Conservation (phyloP, 2,329 filamentous ascomycete genomes). For the Colletotrichum navitas region DNA sequence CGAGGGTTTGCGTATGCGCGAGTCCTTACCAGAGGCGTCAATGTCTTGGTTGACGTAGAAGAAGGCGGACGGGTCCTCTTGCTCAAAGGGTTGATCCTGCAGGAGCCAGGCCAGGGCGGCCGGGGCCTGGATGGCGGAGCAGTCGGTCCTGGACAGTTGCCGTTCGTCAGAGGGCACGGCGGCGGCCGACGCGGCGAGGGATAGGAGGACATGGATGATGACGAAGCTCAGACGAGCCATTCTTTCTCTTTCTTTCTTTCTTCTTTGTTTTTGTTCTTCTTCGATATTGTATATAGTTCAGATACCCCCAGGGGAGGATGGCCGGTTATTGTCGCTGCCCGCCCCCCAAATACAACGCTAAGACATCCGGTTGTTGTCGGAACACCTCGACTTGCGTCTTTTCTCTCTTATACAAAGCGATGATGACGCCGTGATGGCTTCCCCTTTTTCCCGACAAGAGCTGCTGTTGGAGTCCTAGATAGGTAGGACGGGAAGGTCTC, state of each 20-base stretch:
- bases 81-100: conserved; percentile 40
- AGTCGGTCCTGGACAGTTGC: conserved; percentile 4
- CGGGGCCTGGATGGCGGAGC: conserved; percentile 35
- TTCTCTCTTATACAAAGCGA: not conserved
- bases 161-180: not conserved
- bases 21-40: conserved; percentile 32
- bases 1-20: not conserved
- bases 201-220: conserved; percentile 29
- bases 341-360: conserved; percentile 2
- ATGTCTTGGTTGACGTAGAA: conserved; percentile 42
- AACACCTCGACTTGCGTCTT: not conserved
- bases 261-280: not conserved
- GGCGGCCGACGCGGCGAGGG: conserved; percentile 25
- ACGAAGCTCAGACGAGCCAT: conserved; percentile 41
- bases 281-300: conserved; percentile 23
- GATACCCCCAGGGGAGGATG: not conserved
- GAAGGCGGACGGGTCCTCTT: conserved; percentile 39
- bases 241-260: not conserved
- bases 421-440: not conserved
- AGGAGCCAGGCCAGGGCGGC: conserved; percentile 36
- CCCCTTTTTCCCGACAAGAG: not conserved
- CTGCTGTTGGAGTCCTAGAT: not conserved
- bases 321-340: not conserved
- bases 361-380: not conserved
- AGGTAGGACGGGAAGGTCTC: not conserved